A percentile compares a stretch with the other conserved stretches of the same genome.
Evolutionary conservation across 106 monocot species (phyloP).

Genomic region (Phalaenopsis aphrodite): DNA sequence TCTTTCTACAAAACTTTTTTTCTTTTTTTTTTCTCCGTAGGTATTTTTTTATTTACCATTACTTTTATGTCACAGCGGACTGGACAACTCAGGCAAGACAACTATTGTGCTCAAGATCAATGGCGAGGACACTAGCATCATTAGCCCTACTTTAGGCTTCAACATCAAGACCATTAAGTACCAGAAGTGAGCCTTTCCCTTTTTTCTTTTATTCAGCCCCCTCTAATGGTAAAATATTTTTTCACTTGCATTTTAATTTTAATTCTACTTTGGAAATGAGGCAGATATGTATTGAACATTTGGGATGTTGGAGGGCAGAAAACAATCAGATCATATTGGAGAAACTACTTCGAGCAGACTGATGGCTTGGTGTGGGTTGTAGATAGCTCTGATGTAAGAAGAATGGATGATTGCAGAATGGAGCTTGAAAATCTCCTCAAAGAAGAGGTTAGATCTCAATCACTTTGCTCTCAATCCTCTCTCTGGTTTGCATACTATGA

Average conservation of each 20-base stretch:
- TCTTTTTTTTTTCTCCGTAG: background rate
- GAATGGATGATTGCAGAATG: slow-evolving; percentile 76
- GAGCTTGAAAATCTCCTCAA: slow-evolving; percentile 89
- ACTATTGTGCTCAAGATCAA: slow-evolving; percentile 95
- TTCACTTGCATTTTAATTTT: background rate
- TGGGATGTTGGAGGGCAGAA: slow-evolving; percentile 99
- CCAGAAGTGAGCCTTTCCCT: slow-evolving; percentile 43
- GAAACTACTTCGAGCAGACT: slow-evolving; percentile 98
- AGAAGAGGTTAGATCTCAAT: slow-evolving; percentile 55
- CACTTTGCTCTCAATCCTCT: too few species aligned
- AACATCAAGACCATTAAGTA: slow-evolving; percentile 96
- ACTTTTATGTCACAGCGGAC: slow-evolving; percentile 33
- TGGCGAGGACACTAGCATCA: slow-evolving; percentile 93
- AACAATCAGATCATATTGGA: slow-evolving; percentile 93
- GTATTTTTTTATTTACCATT: background rate
- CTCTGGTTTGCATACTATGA: too few species aligned
- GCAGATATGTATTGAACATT: slow-evolving; percentile 80
- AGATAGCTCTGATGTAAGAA: slow-evolving; percentile 82
- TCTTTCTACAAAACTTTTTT: background rate
- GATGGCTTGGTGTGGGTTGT: slow-evolving; percentile 98
- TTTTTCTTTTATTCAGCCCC: background rate
- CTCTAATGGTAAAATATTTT: background rate
- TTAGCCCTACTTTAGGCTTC: slow-evolving; percentile 94
- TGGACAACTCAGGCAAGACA: slow-evolving; percentile 97
- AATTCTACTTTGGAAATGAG: background rate